Percentiles rank a stretch among this genome's conserved stretches.
Evolutionary conservation across 805 yeast species (phyloP).

Genomic region (Ogataea nitratoaversa): DNA sequence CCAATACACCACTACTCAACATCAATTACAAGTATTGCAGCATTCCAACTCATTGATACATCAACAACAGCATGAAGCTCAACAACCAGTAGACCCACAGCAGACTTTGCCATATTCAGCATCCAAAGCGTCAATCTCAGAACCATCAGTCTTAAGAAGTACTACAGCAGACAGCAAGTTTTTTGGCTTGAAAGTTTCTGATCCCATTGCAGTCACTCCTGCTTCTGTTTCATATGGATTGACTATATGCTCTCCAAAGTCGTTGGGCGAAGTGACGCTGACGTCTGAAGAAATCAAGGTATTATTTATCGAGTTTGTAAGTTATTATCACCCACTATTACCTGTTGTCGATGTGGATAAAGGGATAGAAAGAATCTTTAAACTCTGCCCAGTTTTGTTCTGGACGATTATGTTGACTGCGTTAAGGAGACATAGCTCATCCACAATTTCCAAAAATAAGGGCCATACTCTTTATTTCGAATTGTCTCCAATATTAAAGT

Average conservation of each 20-base stretch:
- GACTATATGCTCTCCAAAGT: slow-evolving; percentile 58
- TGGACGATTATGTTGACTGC: slow-evolving; percentile 93
- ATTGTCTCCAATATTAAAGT: slow-evolving; percentile 66
- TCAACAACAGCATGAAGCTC: neutral
- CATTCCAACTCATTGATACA: neutral
- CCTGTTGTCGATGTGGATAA: slow-evolving; percentile 81
- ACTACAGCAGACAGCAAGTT: slow-evolving; percentile 11
- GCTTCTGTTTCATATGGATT: slow-evolving; percentile 23
- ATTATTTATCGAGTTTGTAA: slow-evolving; percentile 65
- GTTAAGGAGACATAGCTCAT: slow-evolving; percentile 54
- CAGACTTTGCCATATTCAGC: neutral
- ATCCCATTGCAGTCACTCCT: slow-evolving; percentile 19
- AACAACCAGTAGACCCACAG: neutral
- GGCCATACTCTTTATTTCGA: slow-evolving; percentile 46
- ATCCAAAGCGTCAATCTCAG: neutral
- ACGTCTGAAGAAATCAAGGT: slow-evolving; percentile 55
- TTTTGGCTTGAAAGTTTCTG: slow-evolving; percentile 13
- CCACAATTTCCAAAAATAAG: slow-evolving; percentile 18
- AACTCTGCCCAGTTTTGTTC: slow-evolving; percentile 80
- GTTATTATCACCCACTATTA: slow-evolving; percentile 76
- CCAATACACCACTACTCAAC: neutral
- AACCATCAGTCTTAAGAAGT: slow-evolving; percentile 20
- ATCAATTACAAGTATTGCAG: neutral
- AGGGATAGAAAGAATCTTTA: slow-evolving; percentile 79
- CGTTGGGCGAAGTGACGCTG: slow-evolving; percentile 64